phyloP scores from a whole-genome alignment of 1,284 basidiomycete genomes.

The Ganoderma lucidum region DNA sequence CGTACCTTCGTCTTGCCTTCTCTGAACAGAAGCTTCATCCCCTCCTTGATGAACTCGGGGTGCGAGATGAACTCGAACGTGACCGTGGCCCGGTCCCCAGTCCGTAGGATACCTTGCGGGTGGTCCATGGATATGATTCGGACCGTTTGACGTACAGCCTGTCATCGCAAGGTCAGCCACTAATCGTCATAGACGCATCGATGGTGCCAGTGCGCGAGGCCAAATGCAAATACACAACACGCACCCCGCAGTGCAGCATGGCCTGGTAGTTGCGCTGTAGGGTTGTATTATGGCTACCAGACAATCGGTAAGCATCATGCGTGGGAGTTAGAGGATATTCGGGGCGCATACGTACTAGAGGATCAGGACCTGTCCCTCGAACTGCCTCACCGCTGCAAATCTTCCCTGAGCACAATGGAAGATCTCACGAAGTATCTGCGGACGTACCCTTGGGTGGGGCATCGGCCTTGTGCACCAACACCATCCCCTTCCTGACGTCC shows the following conservation, averaged over 20 bases:
- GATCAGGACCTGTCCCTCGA: conserved; percentile 88
- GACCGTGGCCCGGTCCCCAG: conserved; percentile 90
- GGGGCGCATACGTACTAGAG: conserved; percentile 64
- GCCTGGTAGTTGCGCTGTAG: conserved; percentile 92
- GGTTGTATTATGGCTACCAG: conserved; percentile 86
- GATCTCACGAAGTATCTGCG: conserved; percentile 21
- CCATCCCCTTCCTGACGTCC: conserved; percentile 94
- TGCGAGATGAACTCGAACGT: conserved; percentile 91
- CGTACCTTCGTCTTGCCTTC: conserved; percentile 92
- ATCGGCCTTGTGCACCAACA: conserved; percentile 85
- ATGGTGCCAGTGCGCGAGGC: neutral
- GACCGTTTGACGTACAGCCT: conserved; percentile 91
- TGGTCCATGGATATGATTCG: conserved; percentile 90
- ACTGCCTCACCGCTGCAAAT: conserved; percentile 72
- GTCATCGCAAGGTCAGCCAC: conserved; percentile 13
- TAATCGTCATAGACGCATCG: neutral
- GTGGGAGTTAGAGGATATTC: neutral
- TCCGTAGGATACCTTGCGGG: conserved; percentile 86
- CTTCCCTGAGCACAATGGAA: conserved; percentile 5
- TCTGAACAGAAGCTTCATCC: conserved; percentile 90
- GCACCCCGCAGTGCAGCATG: conserved; percentile 86
- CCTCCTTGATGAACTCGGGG: conserved; percentile 91
- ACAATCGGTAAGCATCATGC: conserved; percentile 2
- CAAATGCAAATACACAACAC: conserved; percentile 35
- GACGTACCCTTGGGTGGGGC: conserved; percentile 74